phyloP scores from a whole-genome alignment of 805 yeast genomes.

The Metschnikowia proteae region DNA sequence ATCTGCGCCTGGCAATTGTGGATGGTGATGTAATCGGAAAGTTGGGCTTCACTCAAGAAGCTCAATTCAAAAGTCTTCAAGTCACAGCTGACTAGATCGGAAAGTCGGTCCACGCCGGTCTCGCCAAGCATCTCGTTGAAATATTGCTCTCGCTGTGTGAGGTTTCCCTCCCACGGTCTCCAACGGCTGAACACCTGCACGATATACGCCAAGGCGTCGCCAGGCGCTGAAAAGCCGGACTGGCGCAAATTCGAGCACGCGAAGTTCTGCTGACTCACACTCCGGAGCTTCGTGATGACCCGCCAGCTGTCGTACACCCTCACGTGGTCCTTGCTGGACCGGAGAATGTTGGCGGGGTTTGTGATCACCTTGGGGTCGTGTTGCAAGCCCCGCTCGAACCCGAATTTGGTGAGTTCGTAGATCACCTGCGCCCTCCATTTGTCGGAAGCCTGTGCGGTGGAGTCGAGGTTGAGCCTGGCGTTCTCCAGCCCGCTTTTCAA shows the following conservation, averaged over 20 bases:
- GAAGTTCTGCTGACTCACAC: slow-evolving; percentile 56
- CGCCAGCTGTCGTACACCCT: slow-evolving; percentile 87
- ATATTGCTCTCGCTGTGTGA: slow-evolving; percentile 53
- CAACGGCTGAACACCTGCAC: slow-evolving; percentile 62
- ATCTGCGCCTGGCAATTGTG: slow-evolving; percentile 4
- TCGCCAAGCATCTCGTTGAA: slow-evolving; percentile 31
- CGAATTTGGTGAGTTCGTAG: slow-evolving; percentile 39
- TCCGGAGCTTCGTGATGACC: slow-evolving; percentile 72
- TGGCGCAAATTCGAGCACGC: slow-evolving; percentile 39
- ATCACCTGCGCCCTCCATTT: slow-evolving; percentile 35
- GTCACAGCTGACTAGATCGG: background rate
- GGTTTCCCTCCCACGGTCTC: slow-evolving; percentile 89
- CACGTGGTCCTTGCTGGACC: slow-evolving; percentile 69
- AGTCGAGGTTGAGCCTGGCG: slow-evolving; percentile 17
- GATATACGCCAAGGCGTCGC: slow-evolving; percentile 52
- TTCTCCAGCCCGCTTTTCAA: slow-evolving; percentile 13
- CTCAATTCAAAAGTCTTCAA: slow-evolving; percentile 2
- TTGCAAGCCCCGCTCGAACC: slow-evolving; percentile 45
- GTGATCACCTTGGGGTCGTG: slow-evolving; percentile 90
- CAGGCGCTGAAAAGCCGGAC: slow-evolving; percentile 38
- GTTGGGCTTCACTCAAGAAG: background rate
- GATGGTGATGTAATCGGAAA: slow-evolving; percentile 1
- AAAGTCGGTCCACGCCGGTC: background rate
- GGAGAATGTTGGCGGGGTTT: slow-evolving; percentile 76
- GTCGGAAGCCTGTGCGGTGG: slow-evolving; percentile 13